Percentiles rank a stretch among this genome's conserved stretches.
Conservation (phyloP, 176 grass and related monocot genomes). For the Eleusine indica region DNA sequence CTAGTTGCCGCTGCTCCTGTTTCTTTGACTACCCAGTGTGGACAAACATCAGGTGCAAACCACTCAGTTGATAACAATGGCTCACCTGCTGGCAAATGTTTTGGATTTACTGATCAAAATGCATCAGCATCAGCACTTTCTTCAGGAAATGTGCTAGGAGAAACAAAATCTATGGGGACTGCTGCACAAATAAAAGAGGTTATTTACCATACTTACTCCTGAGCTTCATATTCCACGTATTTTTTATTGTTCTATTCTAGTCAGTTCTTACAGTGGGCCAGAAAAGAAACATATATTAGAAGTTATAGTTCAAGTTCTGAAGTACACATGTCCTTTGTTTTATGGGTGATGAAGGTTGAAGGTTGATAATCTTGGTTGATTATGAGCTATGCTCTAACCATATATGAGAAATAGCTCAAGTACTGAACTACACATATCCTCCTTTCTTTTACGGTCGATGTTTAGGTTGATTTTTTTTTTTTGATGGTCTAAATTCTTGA, state of each 20-base stretch:
- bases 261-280: not conserved
- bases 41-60: conserved; percentile 46
- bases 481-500: conserved; percentile 25
- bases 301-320: not conserved
- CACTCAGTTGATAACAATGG: conserved; percentile 40
- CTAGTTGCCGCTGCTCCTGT: conserved; percentile 43
- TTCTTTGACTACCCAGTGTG: conserved; percentile 42
- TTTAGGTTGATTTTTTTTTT: not conserved
- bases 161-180: conserved; percentile 39
- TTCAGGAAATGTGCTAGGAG: conserved; percentile 41
- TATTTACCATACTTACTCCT: conserved; percentile 15
- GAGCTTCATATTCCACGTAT: conserved; percentile 34
- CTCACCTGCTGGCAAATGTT: conserved; percentile 24
- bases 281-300: not conserved
- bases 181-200: conserved; percentile 57
- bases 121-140: conserved; percentile 36
- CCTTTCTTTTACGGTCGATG: not conserved
- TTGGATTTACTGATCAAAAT: conserved; percentile 36
- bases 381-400: conserved; percentile 8
- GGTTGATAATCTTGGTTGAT: not conserved
- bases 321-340: conserved; percentile 9
- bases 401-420: not conserved
- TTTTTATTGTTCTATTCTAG: conserved; percentile 11
- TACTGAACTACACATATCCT: conserved; percentile 4
- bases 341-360: not conserved